phyloP scores from a whole-genome alignment of 2,329 filamentous ascomycete species.

The Clarireedia sp. region DNA sequence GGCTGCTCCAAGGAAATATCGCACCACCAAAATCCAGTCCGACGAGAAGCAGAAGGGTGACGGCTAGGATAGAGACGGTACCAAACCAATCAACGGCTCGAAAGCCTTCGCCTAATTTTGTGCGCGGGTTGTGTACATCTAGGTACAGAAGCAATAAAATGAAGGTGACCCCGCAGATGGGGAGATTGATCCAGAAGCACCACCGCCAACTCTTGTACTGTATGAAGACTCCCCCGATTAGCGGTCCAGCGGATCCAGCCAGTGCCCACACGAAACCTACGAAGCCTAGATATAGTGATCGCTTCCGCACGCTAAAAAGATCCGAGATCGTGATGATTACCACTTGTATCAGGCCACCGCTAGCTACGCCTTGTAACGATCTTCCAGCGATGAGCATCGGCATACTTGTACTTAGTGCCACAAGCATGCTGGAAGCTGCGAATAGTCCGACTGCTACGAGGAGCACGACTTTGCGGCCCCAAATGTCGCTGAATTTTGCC shows the following conservation, averaged over 20 bases:
- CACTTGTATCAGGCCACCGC: slow-evolving; percentile 37
- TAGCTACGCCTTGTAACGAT: slow-evolving; percentile 55
- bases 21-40: slow-evolving; percentile 77
- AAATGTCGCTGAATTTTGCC: slow-evolving; percentile 1
- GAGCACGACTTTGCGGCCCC: background rate
- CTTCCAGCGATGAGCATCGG: slow-evolving; percentile 54
- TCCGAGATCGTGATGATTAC: slow-evolving; percentile 35
- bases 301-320: slow-evolving; percentile 49
- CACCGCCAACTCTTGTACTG: slow-evolving; percentile 51
- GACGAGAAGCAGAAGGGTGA: slow-evolving; percentile 74
- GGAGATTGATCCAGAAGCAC: slow-evolving; percentile 52
- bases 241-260: slow-evolving; percentile 50
- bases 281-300: slow-evolving; percentile 53
- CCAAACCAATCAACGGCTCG: slow-evolving; percentile 53
- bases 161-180: slow-evolving; percentile 32
- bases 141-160: slow-evolving; percentile 51
- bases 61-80: slow-evolving; percentile 56
- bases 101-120: slow-evolving; percentile 47
- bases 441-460: background rate
- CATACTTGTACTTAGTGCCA: slow-evolving; percentile 48
- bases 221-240: slow-evolving; percentile 54
- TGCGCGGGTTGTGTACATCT: slow-evolving; percentile 56
- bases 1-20: slow-evolving; percentile 60
- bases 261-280: slow-evolving; percentile 56
- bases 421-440: slow-evolving; percentile 38